Evolutionary conservation across 2,329 filamentous ascomycete genomes (phyloP).

Genomic region (Trichoderma aggressivum): DNA sequence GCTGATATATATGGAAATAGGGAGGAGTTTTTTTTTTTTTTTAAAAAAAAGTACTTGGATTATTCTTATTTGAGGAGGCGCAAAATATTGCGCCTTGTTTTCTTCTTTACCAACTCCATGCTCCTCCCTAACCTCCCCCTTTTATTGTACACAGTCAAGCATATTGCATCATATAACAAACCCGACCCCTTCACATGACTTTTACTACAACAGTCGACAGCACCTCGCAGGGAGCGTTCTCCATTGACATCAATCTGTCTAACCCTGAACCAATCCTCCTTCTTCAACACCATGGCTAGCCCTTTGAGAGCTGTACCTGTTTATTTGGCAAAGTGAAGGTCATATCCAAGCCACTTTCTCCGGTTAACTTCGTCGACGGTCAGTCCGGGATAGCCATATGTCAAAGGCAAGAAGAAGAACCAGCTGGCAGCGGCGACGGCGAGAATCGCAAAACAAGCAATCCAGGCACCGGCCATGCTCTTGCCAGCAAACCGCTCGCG

Average conservation of each 20-base stretch:
- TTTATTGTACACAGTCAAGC: slow-evolving; percentile 12
- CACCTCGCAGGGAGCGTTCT: background rate
- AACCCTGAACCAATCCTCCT: background rate
- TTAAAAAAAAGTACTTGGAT: background rate
- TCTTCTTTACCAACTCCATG: background rate
- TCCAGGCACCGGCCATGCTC: slow-evolving; percentile 75
- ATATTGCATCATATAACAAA: background rate
- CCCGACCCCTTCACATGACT: background rate
- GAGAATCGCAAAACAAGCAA: slow-evolving; percentile 69
- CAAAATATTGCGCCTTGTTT: background rate
- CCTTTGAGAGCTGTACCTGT: background rate
- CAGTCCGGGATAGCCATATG: slow-evolving; percentile 90
- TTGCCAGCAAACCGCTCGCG: slow-evolving; percentile 77
- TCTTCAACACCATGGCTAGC: background rate
- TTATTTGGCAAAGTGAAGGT: slow-evolving; percentile 98
- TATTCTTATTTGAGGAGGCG: background rate
- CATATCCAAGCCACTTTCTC: slow-evolving; percentile 95
- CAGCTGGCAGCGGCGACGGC: slow-evolving; percentile 69
- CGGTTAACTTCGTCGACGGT: slow-evolving; percentile 71
- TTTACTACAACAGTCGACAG: background rate
- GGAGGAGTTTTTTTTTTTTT: background rate
- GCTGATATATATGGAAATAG: background rate
- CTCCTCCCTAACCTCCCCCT: background rate
- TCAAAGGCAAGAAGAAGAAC: slow-evolving; percentile 91
- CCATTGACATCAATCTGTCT: background rate